A percentile compares a stretch with the other conserved stretches of the same genome.
phyloP scores from a whole-genome alignment of 306 rosid genomes.

The Canavalia gladiata region DNA sequence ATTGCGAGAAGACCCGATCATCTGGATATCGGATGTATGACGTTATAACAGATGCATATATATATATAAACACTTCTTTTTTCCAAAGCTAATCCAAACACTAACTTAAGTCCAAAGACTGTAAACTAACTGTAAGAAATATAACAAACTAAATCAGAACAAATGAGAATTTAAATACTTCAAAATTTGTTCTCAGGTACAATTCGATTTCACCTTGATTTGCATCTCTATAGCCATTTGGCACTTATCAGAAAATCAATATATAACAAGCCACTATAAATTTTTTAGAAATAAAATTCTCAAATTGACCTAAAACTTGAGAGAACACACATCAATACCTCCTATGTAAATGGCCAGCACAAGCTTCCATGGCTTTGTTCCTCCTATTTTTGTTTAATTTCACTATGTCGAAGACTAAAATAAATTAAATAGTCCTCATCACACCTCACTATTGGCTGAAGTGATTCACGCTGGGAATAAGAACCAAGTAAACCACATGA shows the following conservation, averaged over 20 bases:
- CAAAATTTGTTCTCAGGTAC: constrained; percentile 46
- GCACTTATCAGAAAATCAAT: constrained; percentile 48
- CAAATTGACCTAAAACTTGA: constrained; percentile 41
- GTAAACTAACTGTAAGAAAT: background rate
- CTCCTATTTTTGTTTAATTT: constrained; percentile 40
- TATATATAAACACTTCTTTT: too few relatives aligned
- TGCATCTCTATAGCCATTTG: constrained; percentile 53
- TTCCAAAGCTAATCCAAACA: background rate
- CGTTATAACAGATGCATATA: background rate
- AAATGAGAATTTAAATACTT: constrained; percentile 18
- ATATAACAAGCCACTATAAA: constrained; percentile 41
- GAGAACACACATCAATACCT: constrained; percentile 36
- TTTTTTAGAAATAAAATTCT: constrained; percentile 25
- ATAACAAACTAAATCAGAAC: constrained; percentile 17
- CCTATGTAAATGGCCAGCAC: constrained; percentile 35
- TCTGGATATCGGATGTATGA: background rate
- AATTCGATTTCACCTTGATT: constrained; percentile 40
- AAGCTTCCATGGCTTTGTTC: constrained; percentile 38
- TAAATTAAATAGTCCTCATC: constrained; percentile 47
- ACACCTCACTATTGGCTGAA: constrained; percentile 23
- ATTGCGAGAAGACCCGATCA: background rate
- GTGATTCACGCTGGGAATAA: constrained; percentile 18
- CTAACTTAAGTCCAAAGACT: constrained; percentile 1
- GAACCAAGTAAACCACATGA: constrained; percentile 22
- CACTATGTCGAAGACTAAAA: constrained; percentile 41